Evolutionary conservation across 2,329 filamentous ascomycete genomes (phyloP).

Genomic region (Byssoonygena ceratinophila): DNA sequence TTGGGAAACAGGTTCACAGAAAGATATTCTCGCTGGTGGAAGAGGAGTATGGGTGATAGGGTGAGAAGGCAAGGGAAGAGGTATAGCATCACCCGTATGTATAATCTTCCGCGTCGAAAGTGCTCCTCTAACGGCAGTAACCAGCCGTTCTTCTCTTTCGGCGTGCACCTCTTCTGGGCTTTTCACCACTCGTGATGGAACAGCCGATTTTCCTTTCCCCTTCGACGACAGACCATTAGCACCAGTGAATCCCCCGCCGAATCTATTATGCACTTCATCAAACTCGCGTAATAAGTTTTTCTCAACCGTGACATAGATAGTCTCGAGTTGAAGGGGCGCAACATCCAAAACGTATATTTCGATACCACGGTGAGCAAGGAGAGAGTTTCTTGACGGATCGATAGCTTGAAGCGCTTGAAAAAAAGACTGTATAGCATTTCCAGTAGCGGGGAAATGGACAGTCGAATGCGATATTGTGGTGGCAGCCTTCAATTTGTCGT

Average conservation of each 20-base stretch:
- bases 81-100: conserved; percentile 72
- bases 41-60: conserved; percentile 76
- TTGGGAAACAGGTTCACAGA: conserved; percentile 92
- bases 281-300: conserved; percentile 66
- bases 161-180: conserved; percentile 28
- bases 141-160: conserved; percentile 49
- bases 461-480: conserved; percentile 59
- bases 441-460: conserved; percentile 60
- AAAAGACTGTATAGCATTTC: conserved; percentile 71
- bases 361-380: conserved; percentile 63
- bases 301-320: conserved; percentile 77
- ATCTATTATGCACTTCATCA: conserved; percentile 72
- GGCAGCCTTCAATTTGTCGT: conserved; percentile 42
- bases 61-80: conserved; percentile 64
- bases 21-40: conserved; percentile 73
- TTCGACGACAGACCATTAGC: conserved; percentile 34
- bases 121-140: conserved; percentile 60
- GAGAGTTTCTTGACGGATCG: conserved; percentile 63
- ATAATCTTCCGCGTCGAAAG: conserved; percentile 63
- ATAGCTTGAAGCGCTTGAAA: conserved; percentile 60
- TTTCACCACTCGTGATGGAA: conserved; percentile 19
- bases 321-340: conserved; percentile 66
- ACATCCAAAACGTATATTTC: conserved; percentile 78
- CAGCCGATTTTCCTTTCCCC: conserved; percentile 21
- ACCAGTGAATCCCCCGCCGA: conserved; percentile 53